A percentile compares a stretch with the other conserved stretches of the same genome.
phyloP scores from a whole-genome alignment of 805 yeast species.

The Hanseniaspora meyeri region DNA sequence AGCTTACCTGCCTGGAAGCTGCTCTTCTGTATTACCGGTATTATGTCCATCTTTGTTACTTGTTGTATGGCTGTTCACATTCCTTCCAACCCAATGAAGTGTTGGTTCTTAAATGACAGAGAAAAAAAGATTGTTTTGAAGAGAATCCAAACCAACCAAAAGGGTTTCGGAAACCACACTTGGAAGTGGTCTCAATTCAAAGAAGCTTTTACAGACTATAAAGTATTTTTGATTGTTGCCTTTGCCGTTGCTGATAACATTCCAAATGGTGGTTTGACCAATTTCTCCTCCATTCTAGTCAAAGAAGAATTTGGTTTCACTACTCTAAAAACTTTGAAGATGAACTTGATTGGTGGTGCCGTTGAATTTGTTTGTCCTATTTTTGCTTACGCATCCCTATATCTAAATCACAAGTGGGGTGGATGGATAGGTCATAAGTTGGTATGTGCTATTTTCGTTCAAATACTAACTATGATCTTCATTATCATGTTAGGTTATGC shows the following conservation, averaged over 20 bases:
- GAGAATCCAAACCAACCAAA: slow-evolving; percentile 43
- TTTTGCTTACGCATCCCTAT: slow-evolving; percentile 22
- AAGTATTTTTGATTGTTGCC: slow-evolving; percentile 37
- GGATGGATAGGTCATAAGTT: slow-evolving; percentile 20
- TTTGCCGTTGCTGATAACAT: slow-evolving; percentile 33
- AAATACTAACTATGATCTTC: slow-evolving; percentile 26
- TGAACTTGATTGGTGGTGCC: slow-evolving; percentile 38
- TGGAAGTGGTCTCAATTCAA: slow-evolving; percentile 44
- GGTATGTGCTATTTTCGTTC: slow-evolving; percentile 27
- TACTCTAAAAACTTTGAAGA: slow-evolving; percentile 31
- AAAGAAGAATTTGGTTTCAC: slow-evolving; percentile 34
- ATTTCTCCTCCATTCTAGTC: slow-evolving; percentile 36
- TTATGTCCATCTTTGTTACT: slow-evolving; percentile 43
- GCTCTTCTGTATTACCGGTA: slow-evolving; percentile 48
- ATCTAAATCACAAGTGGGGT: slow-evolving; percentile 17
- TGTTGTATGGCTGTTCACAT: slow-evolving; percentile 36
- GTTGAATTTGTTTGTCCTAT: slow-evolving; percentile 32
- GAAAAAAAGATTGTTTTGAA: slow-evolving; percentile 39
- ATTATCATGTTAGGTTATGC: slow-evolving; percentile 37
- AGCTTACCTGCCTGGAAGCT: slow-evolving; percentile 46
- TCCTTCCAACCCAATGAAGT: slow-evolving; percentile 44
- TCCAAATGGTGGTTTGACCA: slow-evolving; percentile 46
- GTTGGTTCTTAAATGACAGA: slow-evolving; percentile 36
- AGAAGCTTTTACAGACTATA: slow-evolving; percentile 40
- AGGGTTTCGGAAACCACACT: slow-evolving; percentile 44